Percentiles rank a stretch among this genome's conserved stretches.
Evolutionary conservation across 1,139 yeast genomes (phyloP).

Genomic region (Debaryomyces robertsiae): DNA sequence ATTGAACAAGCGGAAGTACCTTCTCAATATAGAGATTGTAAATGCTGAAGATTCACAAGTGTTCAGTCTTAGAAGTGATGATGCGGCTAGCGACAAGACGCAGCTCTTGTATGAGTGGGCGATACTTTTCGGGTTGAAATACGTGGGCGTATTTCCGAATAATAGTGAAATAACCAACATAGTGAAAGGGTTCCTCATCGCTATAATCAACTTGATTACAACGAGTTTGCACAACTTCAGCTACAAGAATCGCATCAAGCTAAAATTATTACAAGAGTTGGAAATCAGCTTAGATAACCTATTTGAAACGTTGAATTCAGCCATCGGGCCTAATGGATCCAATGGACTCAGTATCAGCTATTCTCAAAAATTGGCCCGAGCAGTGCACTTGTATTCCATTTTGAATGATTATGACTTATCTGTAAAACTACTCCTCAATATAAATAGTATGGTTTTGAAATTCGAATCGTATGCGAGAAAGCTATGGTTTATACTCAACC

Average conservation of each 20-base stretch:
- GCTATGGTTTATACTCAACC: slow-evolving; percentile 35
- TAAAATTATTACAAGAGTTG: slow-evolving; percentile 18
- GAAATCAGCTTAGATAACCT: slow-evolving; percentile 17
- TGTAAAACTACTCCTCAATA: slow-evolving; percentile 30
- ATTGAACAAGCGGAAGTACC: slow-evolving; percentile 29
- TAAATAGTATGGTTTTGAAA: slow-evolving; percentile 25
- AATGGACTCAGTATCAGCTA: slow-evolving; percentile 1
- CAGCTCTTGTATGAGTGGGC: slow-evolving; percentile 35
- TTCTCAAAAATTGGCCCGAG: slow-evolving; percentile 2
- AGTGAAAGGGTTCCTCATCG: slow-evolving; percentile 35
- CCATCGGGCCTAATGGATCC: slow-evolving; percentile 4
- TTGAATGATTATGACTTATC: slow-evolving; percentile 41
- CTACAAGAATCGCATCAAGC: slow-evolving; percentile 23
- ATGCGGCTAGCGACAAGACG: background rate
- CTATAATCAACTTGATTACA: slow-evolving; percentile 33
- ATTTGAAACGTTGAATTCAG: slow-evolving; percentile 9
- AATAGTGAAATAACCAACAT: slow-evolving; percentile 21
- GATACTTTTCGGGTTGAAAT: slow-evolving; percentile 28
- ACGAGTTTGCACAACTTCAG: slow-evolving; percentile 32
- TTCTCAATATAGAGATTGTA: slow-evolving; percentile 26
- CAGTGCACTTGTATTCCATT: slow-evolving; percentile 37
- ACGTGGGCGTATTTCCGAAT: slow-evolving; percentile 24
- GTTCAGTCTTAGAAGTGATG: background rate
- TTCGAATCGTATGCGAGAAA: slow-evolving; percentile 38
- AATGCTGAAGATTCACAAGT: slow-evolving; percentile 10